Base-by-base conservation (phyloP, 1,139 yeast genomes). In the Geotrichum candidum region DNA sequence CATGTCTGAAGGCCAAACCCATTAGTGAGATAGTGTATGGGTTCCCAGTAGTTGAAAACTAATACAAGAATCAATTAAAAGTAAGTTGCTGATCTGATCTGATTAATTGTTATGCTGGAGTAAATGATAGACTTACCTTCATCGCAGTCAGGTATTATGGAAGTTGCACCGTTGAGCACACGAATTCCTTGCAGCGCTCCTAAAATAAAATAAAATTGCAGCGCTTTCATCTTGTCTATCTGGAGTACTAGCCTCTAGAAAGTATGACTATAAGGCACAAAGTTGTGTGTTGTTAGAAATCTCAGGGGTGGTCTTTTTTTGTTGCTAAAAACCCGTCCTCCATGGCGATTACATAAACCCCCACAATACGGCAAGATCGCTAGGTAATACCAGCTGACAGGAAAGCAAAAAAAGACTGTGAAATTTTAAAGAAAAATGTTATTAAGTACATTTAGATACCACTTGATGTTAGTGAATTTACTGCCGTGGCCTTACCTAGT, bases 1-100 rank as follows among this genome's bases (percentile, higher is more conserved):
- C 97, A 92, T 0, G 98, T 92, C 73, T 91, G 91, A 68, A 90
- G 88, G 2, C 98, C 99, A 73, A 89, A 90, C 1, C 87, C 88
- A 67, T 96, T 82, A 2, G 87, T 76, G 50, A 92, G 69, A 60
- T 88, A 79, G 71, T 92, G 94, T 63, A 92, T 78, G 0, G 99
- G 97, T 68, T 92, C 99, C 94, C 78, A 91, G 75, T 90, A 92
- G 70, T 92, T 92, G 80, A 84, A 92, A 1, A 84, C 86, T 61
- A 15, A 18, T 25, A 35, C 50, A n/a, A 18, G 10, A 53, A 46
- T 31, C 10, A 18, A n/a, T 48, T 5, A n/a, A 18, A n/a, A 41
- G 46, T 33, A 13, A 11, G 31, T 51, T 51, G 46, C n/a, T n/a
- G 41, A 33, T 27, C 25, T 9, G 23, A 27, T 54, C 41, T 10